phyloP scores from a whole-genome alignment of 2,329 filamentous ascomycete genomes.

The Claviceps capensis region DNA sequence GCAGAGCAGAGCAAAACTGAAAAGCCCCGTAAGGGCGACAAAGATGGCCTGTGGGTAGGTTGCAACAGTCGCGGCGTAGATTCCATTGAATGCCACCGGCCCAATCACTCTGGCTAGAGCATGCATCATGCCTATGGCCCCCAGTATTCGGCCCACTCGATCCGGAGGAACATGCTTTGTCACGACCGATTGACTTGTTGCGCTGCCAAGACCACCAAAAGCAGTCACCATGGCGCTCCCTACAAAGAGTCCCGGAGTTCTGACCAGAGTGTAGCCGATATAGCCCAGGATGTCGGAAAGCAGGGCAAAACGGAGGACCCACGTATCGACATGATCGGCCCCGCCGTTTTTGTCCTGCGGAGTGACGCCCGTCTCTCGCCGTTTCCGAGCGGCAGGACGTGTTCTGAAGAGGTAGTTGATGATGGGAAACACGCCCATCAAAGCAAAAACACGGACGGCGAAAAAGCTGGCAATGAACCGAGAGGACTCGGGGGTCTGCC shows the following conservation, averaged over 20 bases:
- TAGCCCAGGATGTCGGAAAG: constrained; percentile 65
- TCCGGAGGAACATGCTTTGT: constrained; percentile 86
- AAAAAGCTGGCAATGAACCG: constrained; percentile 73
- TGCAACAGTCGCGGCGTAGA: constrained; percentile 72
- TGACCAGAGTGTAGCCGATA: constrained; percentile 57
- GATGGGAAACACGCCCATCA: constrained; percentile 62
- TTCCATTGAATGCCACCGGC: constrained; percentile 70
- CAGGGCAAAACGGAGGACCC: constrained; percentile 60
- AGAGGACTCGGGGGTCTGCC: constrained; percentile 70
- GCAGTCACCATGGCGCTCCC: constrained; percentile 59
- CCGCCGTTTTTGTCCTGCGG: constrained; percentile 44
- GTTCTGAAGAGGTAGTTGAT: constrained; percentile 63
- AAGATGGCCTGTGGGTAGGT: constrained; percentile 74
- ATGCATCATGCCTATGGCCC: constrained; percentile 76
- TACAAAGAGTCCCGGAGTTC: constrained; percentile 51
- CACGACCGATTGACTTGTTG: constrained; percentile 68
- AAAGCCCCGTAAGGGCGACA: constrained; percentile 54
- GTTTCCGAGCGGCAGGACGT: constrained; percentile 31
- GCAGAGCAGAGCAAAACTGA: constrained; percentile 49
- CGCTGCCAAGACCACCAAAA: constrained; percentile 71
- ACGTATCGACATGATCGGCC: constrained; percentile 64
- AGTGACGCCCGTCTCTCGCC: constrained; percentile 21
- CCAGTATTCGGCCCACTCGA: constrained; percentile 73
- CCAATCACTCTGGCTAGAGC: constrained; percentile 65
- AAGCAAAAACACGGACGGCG: constrained; percentile 56